These are phyloP conservation scores for Stipa capillata DNA, from an alignment of 176 grass and related monocot genomes.

Conservation along the genomic window DNA sequence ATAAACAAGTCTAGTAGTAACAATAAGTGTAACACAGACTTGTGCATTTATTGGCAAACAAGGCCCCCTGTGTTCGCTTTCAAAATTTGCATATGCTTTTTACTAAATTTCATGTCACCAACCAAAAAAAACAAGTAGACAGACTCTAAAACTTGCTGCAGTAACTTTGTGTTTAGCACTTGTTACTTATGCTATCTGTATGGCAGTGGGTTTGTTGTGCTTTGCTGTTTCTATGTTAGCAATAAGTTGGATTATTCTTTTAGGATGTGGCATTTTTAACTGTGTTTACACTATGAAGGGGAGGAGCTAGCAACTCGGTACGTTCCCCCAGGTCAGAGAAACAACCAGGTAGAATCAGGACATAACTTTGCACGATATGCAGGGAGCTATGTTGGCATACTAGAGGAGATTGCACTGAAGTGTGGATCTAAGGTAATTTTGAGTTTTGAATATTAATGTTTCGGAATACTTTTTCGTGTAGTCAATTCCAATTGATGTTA, in stretches of 20 bases:
- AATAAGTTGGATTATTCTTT: neutral
- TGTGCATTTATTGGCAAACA: neutral
- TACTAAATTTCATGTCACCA: neutral
- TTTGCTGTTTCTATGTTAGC: neutral
- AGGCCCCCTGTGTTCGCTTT: neutral
- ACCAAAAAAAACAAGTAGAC: neutral
- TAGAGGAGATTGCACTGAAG: constrained; percentile 73
- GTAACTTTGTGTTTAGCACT: neutral
- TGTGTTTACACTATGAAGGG: constrained; percentile 27
- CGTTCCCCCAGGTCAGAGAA: constrained; percentile 40
- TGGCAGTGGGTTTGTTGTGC: neutral
- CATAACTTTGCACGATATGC: constrained; percentile 12
- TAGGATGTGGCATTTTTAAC: constrained; percentile 1
- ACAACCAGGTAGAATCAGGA: constrained; percentile 25
- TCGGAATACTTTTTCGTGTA: neutral
- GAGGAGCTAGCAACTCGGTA: constrained; percentile 22
- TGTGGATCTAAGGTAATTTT: constrained; percentile 81
- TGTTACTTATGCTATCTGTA: neutral
- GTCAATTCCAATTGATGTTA: constrained; percentile 11
- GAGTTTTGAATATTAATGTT: neutral
- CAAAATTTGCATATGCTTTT: neutral
- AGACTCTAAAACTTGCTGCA: neutral
- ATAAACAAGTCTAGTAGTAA: neutral
- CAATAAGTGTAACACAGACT: too few relatives aligned
- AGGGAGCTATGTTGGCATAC: constrained; percentile 43